Evolutionary conservation across 2,329 filamentous ascomycete species (phyloP).

Genomic region (Hymenoscyphus fraxineus): DNA sequence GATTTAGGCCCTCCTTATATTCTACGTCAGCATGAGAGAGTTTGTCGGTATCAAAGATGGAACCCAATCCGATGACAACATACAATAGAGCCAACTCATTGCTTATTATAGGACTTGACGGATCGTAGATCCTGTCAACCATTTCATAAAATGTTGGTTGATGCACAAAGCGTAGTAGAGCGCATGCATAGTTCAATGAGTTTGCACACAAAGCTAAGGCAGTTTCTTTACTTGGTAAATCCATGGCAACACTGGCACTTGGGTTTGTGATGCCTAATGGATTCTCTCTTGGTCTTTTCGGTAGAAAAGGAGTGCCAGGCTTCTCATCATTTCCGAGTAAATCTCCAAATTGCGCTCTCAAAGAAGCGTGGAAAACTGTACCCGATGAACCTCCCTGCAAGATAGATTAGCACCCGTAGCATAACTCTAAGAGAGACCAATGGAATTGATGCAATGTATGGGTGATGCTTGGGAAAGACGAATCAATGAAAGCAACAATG

Average conservation of each 20-base stretch:
- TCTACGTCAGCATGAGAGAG: conserved; percentile 45
- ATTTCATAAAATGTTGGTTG: conserved; percentile 74
- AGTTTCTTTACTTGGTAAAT: conserved; percentile 64
- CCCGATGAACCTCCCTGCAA: conserved; percentile 75
- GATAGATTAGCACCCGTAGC: not conserved
- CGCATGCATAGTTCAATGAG: conserved; percentile 54
- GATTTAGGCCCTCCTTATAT: conserved; percentile 50
- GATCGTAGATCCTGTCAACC: conserved; percentile 74
- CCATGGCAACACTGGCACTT: conserved; percentile 40
- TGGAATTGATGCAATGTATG: not conserved
- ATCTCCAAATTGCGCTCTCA: conserved; percentile 83
- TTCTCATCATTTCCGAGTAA: conserved; percentile 60
- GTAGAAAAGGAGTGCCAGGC: conserved; percentile 54
- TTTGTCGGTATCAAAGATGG: conserved; percentile 62
- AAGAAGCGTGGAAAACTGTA: conserved; percentile 77
- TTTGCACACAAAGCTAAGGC: conserved; percentile 53
- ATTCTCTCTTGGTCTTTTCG: conserved; percentile 42
- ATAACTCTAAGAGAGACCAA: not conserved
- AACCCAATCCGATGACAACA: conserved; percentile 67
- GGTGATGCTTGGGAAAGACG: not conserved
- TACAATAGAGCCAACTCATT: conserved; percentile 51
- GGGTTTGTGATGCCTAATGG: not conserved
- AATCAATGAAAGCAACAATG: not conserved
- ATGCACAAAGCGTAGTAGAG: conserved; percentile 68
- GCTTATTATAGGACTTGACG: conserved; percentile 37